A percentile compares a stretch with the other conserved stretches of the same genome.
Conservation (phyloP, 23 red algal species). For the Cyanidiococcus yangmingshanensis region DNA sequence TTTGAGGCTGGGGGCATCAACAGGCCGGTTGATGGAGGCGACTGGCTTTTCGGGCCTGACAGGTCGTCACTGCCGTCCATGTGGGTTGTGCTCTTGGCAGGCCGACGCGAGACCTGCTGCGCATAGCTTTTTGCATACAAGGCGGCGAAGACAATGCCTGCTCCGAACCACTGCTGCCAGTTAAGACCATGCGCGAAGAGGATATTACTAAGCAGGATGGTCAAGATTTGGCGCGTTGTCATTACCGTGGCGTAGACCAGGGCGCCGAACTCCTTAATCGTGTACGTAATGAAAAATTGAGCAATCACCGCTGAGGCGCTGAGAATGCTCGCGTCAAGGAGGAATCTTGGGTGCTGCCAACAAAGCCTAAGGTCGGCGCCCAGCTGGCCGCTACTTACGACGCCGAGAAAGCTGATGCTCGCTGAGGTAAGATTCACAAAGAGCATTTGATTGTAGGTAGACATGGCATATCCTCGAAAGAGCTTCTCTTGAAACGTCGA, state of each 20-base stretch:
- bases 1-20: too few relatives aligned
- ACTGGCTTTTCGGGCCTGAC: too few relatives aligned
- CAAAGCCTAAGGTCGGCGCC: constrained; percentile 41
- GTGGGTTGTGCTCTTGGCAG: too few relatives aligned
- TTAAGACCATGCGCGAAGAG: constrained; percentile 67
- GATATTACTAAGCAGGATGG: constrained; percentile 71
- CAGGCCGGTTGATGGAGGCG: too few relatives aligned
- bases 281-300: constrained; percentile 88
- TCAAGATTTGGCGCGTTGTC: constrained; percentile 91
- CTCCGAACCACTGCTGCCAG: constrained; percentile 59
- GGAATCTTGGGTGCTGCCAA: constrained; percentile 47
- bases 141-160: constrained; percentile 56
- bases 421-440: constrained; percentile 81
- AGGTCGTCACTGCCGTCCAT: too few relatives aligned
- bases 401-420: constrained; percentile 39
- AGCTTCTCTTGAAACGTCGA: constrained; percentile 96
- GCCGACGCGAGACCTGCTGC: neutral
- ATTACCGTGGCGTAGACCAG: constrained; percentile 91
- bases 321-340: constrained; percentile 52
- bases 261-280: constrained; percentile 89
- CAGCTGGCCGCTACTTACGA: constrained; percentile 37
- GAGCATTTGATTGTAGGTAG: constrained; percentile 95
- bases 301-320: constrained; percentile 62
- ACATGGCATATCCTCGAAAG: constrained; percentile 69
- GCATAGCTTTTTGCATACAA: constrained; percentile 70